phyloP scores from a whole-genome alignment of 1,284 basidiomycete species.

The Kwoniella shivajii region DNA sequence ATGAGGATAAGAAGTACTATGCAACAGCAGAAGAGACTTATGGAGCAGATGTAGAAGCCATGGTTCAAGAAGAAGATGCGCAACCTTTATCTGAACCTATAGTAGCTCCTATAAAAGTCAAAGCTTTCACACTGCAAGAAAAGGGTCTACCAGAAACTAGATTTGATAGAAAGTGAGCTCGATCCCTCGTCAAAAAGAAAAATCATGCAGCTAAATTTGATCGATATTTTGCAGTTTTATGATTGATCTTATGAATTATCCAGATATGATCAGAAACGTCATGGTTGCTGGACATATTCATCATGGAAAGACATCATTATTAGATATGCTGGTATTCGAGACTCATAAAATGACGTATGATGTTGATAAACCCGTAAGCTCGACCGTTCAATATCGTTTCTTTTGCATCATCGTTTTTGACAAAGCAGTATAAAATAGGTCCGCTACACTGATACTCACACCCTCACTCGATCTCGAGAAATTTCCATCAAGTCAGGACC shows the following conservation, averaged over 20 bases:
- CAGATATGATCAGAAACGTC: constrained; percentile 93
- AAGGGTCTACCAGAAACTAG: constrained; percentile 89
- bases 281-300: constrained; percentile 94
- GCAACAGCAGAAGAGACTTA: constrained; percentile 90
- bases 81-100: constrained; percentile 95
- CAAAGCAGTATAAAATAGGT: constrained; percentile 55
- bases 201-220: not conserved
- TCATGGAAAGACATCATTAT: constrained; percentile 93
- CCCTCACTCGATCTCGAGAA: constrained; percentile 80
- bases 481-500: constrained; percentile 97
- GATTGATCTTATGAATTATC: constrained; percentile 86
- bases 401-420: not conserved
- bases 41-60: constrained; percentile 88
- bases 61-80: constrained; percentile 98
- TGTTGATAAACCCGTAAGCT: constrained; percentile 74
- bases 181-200: constrained; percentile 4
- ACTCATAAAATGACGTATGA: constrained; percentile 95
- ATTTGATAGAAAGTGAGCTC: constrained; percentile 84
- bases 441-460: constrained; percentile 94
- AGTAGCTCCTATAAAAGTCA: constrained; percentile 88
- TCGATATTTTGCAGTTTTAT: constrained; percentile 70
- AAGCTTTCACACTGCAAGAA: constrained; percentile 89
- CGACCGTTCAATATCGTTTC: not conserved
- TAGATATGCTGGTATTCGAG: constrained; percentile 97
- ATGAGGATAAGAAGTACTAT: constrained; percentile 99